Evolutionary conservation across 768 basidiomycete species (phyloP), one percentile per base, ranked within the genome.

Genomic region (Pulveroboletus ravenelii): DNA sequence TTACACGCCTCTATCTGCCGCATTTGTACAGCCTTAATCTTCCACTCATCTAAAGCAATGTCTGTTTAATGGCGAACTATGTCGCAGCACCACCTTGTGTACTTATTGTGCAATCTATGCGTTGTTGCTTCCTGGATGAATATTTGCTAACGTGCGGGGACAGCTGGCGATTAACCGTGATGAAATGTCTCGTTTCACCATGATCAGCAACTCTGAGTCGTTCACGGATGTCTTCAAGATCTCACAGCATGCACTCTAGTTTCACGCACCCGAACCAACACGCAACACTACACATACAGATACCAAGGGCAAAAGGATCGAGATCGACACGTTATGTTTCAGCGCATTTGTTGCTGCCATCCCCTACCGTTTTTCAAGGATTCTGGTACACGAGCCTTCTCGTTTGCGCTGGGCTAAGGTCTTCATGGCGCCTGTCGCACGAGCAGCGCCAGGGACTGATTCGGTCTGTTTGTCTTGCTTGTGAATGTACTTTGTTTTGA

Each of bases 1-100:
- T 41, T 36, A 45, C 62, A 41, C 44, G 50, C 42, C 52, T 61
- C 55, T 62, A 72, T 74, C 74, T 77, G 76, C 76, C 75, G 78
- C 68, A 71, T 66, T 66, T 71, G 67, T 69, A 70, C 55, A 68
- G 66, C 67, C 46, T 51, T 69, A 64, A 70, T 68, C 63, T 70
- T 63, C 54, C 57, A 67, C 56, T 62, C 68, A 68, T 68, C 67
- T 68, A 70, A 68, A 64, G 65, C 67, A 70, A 70, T 70, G 67
- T 70, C 69, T 70, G 69, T 68, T 68, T 68, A 68, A 68, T 68
- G 68, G 66, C 61, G 57, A 60, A 59, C 51, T 54, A 57, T 58
- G 68, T 57, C 59, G 69, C 67, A 70, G 67, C 69, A 68, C 62
- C 62, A 70, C 59, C 50, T 62, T 57, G 58, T 68, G 67, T 68